phyloP scores from a whole-genome alignment of 2,329 filamentous ascomycete genomes.

The Fusarium napiforme region DNA sequence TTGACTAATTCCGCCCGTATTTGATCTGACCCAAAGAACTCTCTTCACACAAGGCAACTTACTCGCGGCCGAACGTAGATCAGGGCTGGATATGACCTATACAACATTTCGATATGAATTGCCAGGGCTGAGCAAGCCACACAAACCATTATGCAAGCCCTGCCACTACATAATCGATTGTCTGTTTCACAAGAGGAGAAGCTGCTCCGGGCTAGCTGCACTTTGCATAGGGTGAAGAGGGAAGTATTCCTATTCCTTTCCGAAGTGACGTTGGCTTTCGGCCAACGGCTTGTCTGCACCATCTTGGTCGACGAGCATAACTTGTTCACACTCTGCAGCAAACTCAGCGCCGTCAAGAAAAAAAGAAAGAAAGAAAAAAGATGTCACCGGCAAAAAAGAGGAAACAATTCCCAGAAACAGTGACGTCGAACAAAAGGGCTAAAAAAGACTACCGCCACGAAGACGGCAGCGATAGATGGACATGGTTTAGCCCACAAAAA shows the following conservation, averaged over 20 bases:
- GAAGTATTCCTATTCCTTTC: neutral
- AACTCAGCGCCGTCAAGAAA: neutral
- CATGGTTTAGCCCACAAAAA: conserved; percentile 40
- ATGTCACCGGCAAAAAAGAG: conserved; percentile 9
- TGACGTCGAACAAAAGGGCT: conserved; percentile 26
- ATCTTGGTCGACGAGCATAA: neutral
- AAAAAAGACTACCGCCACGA: conserved; percentile 1
- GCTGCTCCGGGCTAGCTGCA: conserved; percentile 5
- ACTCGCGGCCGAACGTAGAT: neutral
- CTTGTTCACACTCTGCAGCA: neutral
- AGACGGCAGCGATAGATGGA: conserved; percentile 13
- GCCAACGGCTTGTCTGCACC: neutral
- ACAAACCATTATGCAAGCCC: conserved; percentile 21
- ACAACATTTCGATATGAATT: conserved; percentile 17
- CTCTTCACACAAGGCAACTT: neutral
- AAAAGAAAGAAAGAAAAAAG: neutral
- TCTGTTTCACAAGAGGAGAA: conserved; percentile 23
- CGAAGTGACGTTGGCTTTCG: neutral
- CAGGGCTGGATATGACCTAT: conserved; percentile 11
- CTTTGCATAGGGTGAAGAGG: neutral
- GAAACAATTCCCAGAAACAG: conserved; percentile 12
- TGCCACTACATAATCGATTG: conserved; percentile 1
- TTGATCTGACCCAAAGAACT: neutral
- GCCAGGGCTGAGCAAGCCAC: conserved; percentile 17
- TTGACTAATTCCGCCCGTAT: neutral